Base-by-base conservation (phyloP, 2,329 filamentous ascomycete genomes). In the Colletotrichum noveboracense region DNA sequence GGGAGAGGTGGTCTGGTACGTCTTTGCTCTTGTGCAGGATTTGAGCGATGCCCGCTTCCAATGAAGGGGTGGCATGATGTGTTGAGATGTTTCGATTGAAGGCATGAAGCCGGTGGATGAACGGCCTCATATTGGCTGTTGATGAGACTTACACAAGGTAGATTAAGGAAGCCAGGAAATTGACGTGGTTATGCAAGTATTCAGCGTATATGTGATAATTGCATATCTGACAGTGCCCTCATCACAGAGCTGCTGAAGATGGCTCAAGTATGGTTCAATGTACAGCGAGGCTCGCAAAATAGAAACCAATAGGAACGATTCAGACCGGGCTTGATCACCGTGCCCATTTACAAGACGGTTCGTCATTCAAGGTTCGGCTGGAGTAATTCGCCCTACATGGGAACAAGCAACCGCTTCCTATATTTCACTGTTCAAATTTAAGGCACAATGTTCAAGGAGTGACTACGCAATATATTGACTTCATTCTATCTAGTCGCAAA, bases 1-100 rank as follows among this genome's bases (percentile, higher is more conserved):
- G 90, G 38, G 89, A 88, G 61, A 90, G 84, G 76, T 84, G 82
- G 81, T 90, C 88, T 26, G 81, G 82, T 74, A 87, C 86, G 77
- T 83, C 75, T 76, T 85, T 87, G 26, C 76, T 72, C 16, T 58
- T 77, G 38, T 74, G 55, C 34, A 77, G 52, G 24, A 77, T 77
- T 18, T 70, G 32, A 28, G 64, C 28, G 26, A 75, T 65, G 18
- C 73, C 64, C 7, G 64, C 64, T 7, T 69, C 70, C 28, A 75
- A 3, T 18, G 64, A 68, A 13, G 64, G 30, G 16, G 16, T 7
- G 32, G 18, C 70, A 68, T 73, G 16, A 16, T 68, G 73, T 18
- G 64, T 69, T 32, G 70, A 72, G 13, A 36, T 60, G 28, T 70
- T 32, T 43, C 70, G 73, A 14, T 48, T 56, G n/a, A 66, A 52